Evolutionary conservation across 495 filamentous ascomycete genomes (phyloP).

Genomic region (Jackrogersella multiformis): DNA sequence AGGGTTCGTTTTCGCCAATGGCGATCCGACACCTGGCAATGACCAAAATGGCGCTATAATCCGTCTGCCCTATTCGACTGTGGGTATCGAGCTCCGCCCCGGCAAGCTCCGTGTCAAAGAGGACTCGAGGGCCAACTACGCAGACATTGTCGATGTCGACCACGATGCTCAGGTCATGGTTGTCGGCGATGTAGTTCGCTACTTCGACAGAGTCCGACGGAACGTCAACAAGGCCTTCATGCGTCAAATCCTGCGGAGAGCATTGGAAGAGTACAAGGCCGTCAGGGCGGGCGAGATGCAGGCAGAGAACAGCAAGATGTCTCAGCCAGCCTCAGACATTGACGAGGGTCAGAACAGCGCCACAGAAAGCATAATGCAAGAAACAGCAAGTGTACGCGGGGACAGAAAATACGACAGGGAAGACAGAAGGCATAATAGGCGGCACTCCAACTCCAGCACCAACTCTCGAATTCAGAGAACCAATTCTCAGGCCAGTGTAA

Average conservation of each 20-base stretch:
- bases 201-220: slow-evolving; percentile 47
- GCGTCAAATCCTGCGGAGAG: slow-evolving; percentile 46
- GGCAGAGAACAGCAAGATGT: slow-evolving; percentile 19
- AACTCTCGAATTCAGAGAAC: slow-evolving; percentile 19
- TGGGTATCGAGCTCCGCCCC: slow-evolving; percentile 44
- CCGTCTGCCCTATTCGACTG: slow-evolving; percentile 44
- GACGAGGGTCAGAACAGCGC: slow-evolving; percentile 31
- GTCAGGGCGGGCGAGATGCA: slow-evolving; percentile 21
- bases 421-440: slow-evolving; percentile 20
- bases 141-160: slow-evolving; percentile 46
- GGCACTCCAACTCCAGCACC: slow-evolving; percentile 26
- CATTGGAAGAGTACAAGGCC: slow-evolving; percentile 45
- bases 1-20: slow-evolving; percentile 46
- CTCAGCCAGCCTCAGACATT: slow-evolving; percentile 11
- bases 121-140: slow-evolving; percentile 48
- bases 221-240: slow-evolving; percentile 50
- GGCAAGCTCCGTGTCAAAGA: slow-evolving; percentile 47
- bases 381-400: slow-evolving; percentile 20
- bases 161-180: slow-evolving; percentile 48
- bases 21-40: slow-evolving; percentile 41
- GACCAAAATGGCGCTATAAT: slow-evolving; percentile 29
- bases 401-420: slow-evolving; percentile 19
- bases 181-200: slow-evolving; percentile 47
- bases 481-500: slow-evolving; percentile 15
- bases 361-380: slow-evolving; percentile 27